phyloP scores from a whole-genome alignment of 202 grass and related monocot species.

The Setaria italica region DNA sequence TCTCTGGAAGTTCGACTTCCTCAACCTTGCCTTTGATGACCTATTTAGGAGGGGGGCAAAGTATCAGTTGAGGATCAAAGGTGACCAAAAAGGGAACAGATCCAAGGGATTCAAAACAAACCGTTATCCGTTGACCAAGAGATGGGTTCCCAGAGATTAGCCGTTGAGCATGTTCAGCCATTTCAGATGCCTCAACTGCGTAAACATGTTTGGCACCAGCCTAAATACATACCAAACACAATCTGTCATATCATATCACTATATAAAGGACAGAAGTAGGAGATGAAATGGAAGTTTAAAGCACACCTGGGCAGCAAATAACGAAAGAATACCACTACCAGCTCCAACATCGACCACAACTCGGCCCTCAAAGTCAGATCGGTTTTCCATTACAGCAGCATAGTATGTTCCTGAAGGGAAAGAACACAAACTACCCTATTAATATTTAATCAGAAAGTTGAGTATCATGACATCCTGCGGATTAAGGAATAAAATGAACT shows the following conservation, averaged over 20 bases:
- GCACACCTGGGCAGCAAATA: conserved; percentile 95
- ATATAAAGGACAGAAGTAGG: conserved; percentile 28
- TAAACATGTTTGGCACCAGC: conserved; percentile 99
- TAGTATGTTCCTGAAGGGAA: conserved; percentile 88
- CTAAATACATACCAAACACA: conserved; percentile 50
- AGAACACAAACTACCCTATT: not conserved
- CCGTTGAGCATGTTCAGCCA: conserved; percentile 90
- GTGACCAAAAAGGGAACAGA: conserved; percentile 9
- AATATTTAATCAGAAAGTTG: conserved; percentile 26
- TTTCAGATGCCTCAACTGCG: conserved; percentile 98
- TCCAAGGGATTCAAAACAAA: conserved; percentile 56
- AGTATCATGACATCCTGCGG: conserved; percentile 16
- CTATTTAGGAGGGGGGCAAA: conserved; percentile 45
- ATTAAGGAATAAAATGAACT: conserved; percentile 20
- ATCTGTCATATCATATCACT: conserved; percentile 31
- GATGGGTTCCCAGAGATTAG: conserved; percentile 91
- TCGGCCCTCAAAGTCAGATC: conserved; percentile 79
- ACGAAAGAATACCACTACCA: conserved; percentile 97
- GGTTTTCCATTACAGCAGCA: conserved; percentile 97
- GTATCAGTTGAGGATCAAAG: conserved; percentile 24
- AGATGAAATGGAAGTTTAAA: conserved; percentile 26
- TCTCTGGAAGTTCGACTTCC: conserved; percentile 97
- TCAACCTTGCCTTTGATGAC: conserved; percentile 97
- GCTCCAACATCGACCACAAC: conserved; percentile 99
- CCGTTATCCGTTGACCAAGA: conserved; percentile 89